These are phyloP conservation scores for Kurtzmaniella quercitrusa DNA, from an alignment of 1,139 yeast species.

Conservation along the genomic window DNA sequence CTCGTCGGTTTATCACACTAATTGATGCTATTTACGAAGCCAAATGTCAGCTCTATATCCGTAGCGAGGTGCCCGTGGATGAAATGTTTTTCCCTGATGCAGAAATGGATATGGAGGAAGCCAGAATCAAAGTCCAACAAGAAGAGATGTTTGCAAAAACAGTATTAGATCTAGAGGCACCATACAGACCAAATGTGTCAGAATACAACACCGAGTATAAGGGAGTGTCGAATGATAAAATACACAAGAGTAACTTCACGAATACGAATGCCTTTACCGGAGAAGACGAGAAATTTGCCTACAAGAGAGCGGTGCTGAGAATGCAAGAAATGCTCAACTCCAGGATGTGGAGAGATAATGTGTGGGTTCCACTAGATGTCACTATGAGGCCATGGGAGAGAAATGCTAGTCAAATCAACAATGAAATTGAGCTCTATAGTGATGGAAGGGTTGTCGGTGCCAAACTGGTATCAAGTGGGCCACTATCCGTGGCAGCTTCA, in stretches of 20 bases:
- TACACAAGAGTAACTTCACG: slow-evolving; percentile 30
- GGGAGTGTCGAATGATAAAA: slow-evolving; percentile 3
- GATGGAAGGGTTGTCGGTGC: slow-evolving; percentile 6
- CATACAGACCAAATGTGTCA: slow-evolving; percentile 67
- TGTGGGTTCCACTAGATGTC: slow-evolving; percentile 55
- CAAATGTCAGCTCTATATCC: slow-evolving; percentile 52
- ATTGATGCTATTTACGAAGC: slow-evolving; percentile 69
- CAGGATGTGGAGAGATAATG: slow-evolving; percentile 43
- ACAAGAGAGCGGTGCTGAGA: slow-evolving; percentile 66
- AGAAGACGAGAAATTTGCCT: slow-evolving; percentile 75
- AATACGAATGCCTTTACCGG: slow-evolving; percentile 63
- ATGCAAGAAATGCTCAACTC: slow-evolving; percentile 65
- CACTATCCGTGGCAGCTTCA: slow-evolving; percentile 6
- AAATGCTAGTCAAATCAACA: neutral
- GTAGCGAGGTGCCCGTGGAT: slow-evolving; percentile 48
- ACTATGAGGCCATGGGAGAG: slow-evolving; percentile 62
- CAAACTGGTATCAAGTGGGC: slow-evolving; percentile 7
- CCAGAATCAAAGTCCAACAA: slow-evolving; percentile 45
- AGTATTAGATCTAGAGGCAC: slow-evolving; percentile 53
- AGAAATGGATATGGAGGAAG: slow-evolving; percentile 12
- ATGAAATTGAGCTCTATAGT: slow-evolving; percentile 4
- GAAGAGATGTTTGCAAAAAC: slow-evolving; percentile 71
- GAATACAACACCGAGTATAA: slow-evolving; percentile 47
- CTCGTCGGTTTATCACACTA: slow-evolving; percentile 60
- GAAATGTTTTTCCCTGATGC: slow-evolving; percentile 57